Evolutionary conservation across 441 rosid genomes (phyloP), one percentile per base, ranked within the genome.

Genomic region (Theobroma grandiflorum): DNA sequence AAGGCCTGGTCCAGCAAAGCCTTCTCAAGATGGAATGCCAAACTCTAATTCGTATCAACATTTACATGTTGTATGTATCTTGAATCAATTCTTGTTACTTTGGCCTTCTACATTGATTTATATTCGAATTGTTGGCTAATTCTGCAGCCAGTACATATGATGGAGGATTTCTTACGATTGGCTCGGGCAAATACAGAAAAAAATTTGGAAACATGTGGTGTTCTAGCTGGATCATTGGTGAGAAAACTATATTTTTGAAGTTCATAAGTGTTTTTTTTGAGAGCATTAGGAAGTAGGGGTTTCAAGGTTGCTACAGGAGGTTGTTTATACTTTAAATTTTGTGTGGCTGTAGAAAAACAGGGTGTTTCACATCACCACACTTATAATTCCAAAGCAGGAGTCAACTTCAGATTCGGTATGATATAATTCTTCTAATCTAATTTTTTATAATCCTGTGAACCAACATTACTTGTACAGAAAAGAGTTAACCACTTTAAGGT

Each of bases 331-430:
- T 33, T 69, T n/a, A 43, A 61, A 26, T 55, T 55, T 58, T 16
- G 8, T 22, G 11, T 47, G 59, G 72, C 72, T 79, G 86, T 55
- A 94, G 99, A 95, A 93, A 94, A 93, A 97, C 88, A 93, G 92
- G 89, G 96, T 93, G 66, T 97, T 97, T 85, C 96, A 97, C 71
- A 93, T 97, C 80, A 95, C 96, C 47, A 90, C 94, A 6, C 99
- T 97, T 79, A 94, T 95, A 80, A 84, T 97, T 77, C 99, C 99
- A 68, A 97, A 97, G 94, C 99, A 97, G 85, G 98, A 95, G 87
- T 91, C 98, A 53, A 97, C 99, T 71, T 94, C 99, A 70, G 99
- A 97, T 93, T 91, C 94, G 82, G 99, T 95, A 94, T 45, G 86
- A 38, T 64, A 63, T 55, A 1, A 11, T 20, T 55, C 37, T 26